Evolutionary conservation across 2,329 filamentous ascomycete species (phyloP).

Genomic region (Chaetomiaceae sp.): DNA sequence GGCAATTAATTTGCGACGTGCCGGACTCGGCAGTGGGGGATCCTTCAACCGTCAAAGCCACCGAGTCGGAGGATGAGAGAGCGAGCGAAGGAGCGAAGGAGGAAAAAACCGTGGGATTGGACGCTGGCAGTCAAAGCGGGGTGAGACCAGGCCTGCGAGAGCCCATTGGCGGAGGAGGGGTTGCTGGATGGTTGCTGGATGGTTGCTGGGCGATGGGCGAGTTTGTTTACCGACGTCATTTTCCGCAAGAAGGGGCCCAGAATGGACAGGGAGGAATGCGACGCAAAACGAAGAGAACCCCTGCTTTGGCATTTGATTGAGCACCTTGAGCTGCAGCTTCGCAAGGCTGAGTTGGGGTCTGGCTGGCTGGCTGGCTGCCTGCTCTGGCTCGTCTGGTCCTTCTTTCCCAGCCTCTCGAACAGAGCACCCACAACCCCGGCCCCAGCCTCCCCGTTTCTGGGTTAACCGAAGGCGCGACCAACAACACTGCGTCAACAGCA

Average conservation of each 20-base stretch:
- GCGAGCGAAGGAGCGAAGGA: no score
- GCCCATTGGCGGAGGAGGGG: not conserved
- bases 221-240: slow-evolving; percentile 24
- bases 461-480: slow-evolving; percentile 18
- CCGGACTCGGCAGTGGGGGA: slow-evolving; percentile 4
- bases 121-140: no score
- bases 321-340: no score
- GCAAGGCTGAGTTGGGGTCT: slow-evolving; percentile 1
- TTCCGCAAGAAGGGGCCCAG: not conserved
- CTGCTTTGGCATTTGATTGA: not conserved
- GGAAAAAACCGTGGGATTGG: no score
- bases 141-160: not conserved
- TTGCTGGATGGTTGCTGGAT: slow-evolving; percentile 5
- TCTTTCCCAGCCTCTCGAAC: slow-evolving; percentile 2
- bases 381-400: not conserved
- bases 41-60: not conserved
- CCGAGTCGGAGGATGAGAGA: no score
- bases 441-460: slow-evolving; percentile 25
- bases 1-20: slow-evolving; percentile 18
- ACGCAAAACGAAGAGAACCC: not conserved
- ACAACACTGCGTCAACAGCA: slow-evolving; percentile 9
- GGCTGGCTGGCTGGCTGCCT: not conserved
- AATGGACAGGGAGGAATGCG: not conserved
- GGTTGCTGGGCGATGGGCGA: slow-evolving; percentile 14
- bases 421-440: not conserved